phyloP scores from a whole-genome alignment of 225 moss, liverwort and hornwort species.

The Neckera pumila region DNA sequence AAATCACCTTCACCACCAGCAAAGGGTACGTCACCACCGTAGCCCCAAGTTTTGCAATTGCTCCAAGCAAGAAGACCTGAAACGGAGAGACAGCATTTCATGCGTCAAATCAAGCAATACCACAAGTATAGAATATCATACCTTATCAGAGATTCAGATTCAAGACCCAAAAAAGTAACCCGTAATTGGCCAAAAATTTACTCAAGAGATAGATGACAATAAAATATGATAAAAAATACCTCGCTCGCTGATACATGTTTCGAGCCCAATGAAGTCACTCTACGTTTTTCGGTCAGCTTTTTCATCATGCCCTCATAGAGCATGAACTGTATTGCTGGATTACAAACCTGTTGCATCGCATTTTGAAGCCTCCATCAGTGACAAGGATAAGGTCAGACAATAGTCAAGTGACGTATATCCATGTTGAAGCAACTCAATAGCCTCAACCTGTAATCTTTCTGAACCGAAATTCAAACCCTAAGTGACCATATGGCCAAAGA shows the following conservation, averaged over 20 bases:
- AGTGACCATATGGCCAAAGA: not conserved
- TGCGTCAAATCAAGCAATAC: not conserved
- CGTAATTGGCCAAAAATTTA: not conserved
- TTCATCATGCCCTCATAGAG: conserved; percentile 82
- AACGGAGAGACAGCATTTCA: not conserved
- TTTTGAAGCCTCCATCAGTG: not conserved
- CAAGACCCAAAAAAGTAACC: not conserved
- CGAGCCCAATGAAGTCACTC: conserved; percentile 42
- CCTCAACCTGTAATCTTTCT: not conserved
- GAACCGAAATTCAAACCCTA: not conserved
- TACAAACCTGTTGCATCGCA: conserved; percentile 55
- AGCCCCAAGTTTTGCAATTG: conserved; percentile 91
- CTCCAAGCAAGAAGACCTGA: conserved; percentile 75
- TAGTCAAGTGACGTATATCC: not conserved
- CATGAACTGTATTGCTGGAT: conserved; percentile 98
- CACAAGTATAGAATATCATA: not conserved
- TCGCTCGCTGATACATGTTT: conserved; percentile 74
- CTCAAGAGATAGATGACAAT: not conserved
- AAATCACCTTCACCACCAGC: conserved; percentile 73
- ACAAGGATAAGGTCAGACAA: not conserved
- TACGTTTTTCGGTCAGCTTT: conserved; percentile 69
- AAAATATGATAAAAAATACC: conserved; percentile 11
- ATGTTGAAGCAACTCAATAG: not conserved
- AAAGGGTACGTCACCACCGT: conserved; percentile 94
- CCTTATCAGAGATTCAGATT: not conserved